Percentiles rank a stretch among this genome's conserved stretches.
phyloP scores from a whole-genome alignment of 148 eudicot genomes.

The Persicaria tinctoria region DNA sequence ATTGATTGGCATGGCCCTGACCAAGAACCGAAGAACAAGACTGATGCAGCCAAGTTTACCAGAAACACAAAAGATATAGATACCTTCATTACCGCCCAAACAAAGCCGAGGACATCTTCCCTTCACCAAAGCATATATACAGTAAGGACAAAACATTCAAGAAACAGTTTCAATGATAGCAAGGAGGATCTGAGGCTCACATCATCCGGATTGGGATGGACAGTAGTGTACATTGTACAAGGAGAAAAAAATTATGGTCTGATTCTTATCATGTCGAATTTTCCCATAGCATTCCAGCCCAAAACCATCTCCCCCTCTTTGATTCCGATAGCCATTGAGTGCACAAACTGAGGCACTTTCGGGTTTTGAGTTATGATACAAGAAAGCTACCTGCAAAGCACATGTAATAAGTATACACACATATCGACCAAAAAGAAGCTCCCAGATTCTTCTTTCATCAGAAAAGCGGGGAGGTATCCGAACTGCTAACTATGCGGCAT shows the following conservation, averaged over 20 bases:
- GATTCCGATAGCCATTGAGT: not conserved
- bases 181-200: not conserved
- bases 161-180: not conserved
- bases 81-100: not conserved
- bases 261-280: not conserved
- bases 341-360: not conserved
- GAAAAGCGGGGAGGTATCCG: not conserved
- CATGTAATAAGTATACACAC: not conserved
- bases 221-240: no score
- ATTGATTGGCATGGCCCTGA: no score
- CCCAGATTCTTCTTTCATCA: not conserved
- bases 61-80: not conserved
- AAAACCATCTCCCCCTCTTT: not conserved
- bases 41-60: not conserved
- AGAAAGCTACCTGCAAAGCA: constrained; percentile 4
- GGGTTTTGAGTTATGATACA: not conserved
- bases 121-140: not conserved
- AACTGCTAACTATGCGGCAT: not conserved
- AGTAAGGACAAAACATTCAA: not conserved
- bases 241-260: not conserved
- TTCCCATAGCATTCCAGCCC: not conserved
- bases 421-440: not conserved
- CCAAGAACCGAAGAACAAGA: not conserved
- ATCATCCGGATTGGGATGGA: no score
- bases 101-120: not conserved